Conservation (phyloP, 768 basidiomycete species). For the Suillus ampliporus region DNA sequence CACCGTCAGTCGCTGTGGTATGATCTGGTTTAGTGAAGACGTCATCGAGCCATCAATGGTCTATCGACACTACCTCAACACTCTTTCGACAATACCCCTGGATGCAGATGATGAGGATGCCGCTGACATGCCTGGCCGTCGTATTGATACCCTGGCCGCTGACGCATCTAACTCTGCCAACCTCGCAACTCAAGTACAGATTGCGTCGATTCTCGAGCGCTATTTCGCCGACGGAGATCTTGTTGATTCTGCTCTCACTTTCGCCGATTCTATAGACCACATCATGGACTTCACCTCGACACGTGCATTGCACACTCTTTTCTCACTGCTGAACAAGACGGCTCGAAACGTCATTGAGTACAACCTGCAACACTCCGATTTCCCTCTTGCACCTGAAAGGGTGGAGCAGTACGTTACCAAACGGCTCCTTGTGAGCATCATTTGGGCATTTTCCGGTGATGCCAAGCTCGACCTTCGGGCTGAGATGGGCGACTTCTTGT, state of each 20-base stretch:
- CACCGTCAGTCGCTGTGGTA: conserved; percentile 99
- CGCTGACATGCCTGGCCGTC: conserved; percentile 64
- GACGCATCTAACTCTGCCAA: conserved; percentile 65
- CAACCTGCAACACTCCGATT: conserved; percentile 93
- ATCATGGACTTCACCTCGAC: conserved; percentile 98
- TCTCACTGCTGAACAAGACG: conserved; percentile 97
- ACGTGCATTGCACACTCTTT: conserved; percentile 92
- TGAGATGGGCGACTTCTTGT: conserved; percentile 86
- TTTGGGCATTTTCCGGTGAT: conserved; percentile 99
- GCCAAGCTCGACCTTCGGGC: conserved; percentile 90
- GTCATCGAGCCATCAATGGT: conserved; percentile 92
- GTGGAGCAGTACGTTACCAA: conserved; percentile 92
- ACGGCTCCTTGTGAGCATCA: conserved; percentile 86
- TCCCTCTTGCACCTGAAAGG: conserved; percentile 83
- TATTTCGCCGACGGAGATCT: conserved; percentile 87
- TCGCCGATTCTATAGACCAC: conserved; percentile 87
- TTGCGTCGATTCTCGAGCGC: conserved; percentile 74
- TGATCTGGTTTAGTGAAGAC: conserved; percentile 99
- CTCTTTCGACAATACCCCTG: conserved; percentile 73
- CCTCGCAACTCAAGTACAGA: conserved; percentile 75
- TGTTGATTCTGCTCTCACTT: conserved; percentile 76
- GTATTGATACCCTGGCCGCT: conserved; percentile 47
- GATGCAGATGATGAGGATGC: conserved; percentile 90
- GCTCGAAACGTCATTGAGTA: conserved; percentile 93
- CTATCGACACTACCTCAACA: conserved; percentile 85